phyloP scores from a whole-genome alignment of 129 eudicot species.

The Tagetes erecta region DNA sequence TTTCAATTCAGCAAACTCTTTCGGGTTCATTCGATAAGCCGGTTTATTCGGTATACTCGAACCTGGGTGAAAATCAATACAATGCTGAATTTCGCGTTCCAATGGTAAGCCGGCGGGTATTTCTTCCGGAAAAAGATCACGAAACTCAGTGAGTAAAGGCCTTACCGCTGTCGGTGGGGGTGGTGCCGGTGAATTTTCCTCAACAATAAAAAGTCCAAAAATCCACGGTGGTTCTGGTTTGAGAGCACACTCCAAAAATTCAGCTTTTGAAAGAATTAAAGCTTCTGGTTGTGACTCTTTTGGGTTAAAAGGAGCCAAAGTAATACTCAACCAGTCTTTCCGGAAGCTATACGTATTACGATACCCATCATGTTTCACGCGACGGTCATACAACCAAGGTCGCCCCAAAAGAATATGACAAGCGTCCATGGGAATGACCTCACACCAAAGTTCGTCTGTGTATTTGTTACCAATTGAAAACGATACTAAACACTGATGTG shows the following conservation, averaged over 20 bases:
- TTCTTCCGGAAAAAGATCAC: background rate
- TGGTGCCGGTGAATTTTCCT: background rate
- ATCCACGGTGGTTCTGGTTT: background rate
- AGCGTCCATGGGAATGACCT: background rate
- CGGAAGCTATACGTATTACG: too few relatives aligned
- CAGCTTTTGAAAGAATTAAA: background rate
- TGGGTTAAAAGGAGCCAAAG: too few relatives aligned
- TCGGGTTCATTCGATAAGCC: background rate
- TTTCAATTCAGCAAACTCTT: background rate
- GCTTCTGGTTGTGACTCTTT: background rate
- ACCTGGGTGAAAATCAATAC: background rate
- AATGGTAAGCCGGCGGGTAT: background rate
- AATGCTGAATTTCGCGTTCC: background rate
- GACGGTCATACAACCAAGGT: background rate
- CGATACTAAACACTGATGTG: background rate
- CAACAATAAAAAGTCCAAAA: background rate
- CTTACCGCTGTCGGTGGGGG: background rate
- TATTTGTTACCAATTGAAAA: background rate
- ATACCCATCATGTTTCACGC: background rate
- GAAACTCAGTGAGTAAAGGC: background rate
- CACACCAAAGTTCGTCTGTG: background rate
- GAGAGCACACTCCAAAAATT: background rate
- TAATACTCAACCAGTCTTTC: too few relatives aligned
- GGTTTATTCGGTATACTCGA: background rate
- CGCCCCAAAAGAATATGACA: constrained; percentile 2